Evolutionary conservation across 768 basidiomycete species (phyloP), one percentile per base, ranked within the genome.

Genomic region (Boletus subcaerulescens): DNA sequence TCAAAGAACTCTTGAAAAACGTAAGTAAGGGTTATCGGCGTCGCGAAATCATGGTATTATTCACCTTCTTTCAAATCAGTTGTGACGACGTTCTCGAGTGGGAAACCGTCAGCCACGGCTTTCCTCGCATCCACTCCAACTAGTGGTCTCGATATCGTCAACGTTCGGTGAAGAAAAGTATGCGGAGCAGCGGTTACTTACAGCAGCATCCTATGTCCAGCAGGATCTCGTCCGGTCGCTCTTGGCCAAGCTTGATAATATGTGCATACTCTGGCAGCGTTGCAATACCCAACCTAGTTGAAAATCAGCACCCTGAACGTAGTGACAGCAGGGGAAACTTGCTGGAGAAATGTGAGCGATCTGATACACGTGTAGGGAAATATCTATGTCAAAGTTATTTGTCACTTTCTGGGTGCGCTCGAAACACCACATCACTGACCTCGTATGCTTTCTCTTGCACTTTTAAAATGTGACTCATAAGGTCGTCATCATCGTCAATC

Each of bases 1-100:
- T 80, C 72, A 78, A 80, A 82, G 57, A 81, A 87, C 3, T 68
- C 85, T 86, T 43, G 18, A 41, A 36, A 17, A 18, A 26, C 7
- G 32, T 40, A 5, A 49, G 15, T 5, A 0, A 36, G 3, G 14
- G 24, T 18, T 14, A n/a, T 31, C 9, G 32, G 11, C 8, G 4
- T 38, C 26, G 13, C 2, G 20, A 48, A n/a, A 38, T 6, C 14
- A 18, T 5, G 4, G 41, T 45, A 10, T 31, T 20, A 11, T 18
- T 50, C 46, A 74, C 80, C 75, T 47, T 69, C 51, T 17, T 61
- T 63, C 14, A 80, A 49, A 56, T 80, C 79, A 2, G 71, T 68
- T 6, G 67, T 69, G n/a, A 81, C 57, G 20, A 71, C 64, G 20
- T 76, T 74, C 55, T 66, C 52, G n/a, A 70, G 55, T 0, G 79